A percentile compares a stretch with the other conserved stretches of the same genome.
Conservation (phyloP, 2,329 filamentous ascomycete species). For the Sporothrix globosa region DNA sequence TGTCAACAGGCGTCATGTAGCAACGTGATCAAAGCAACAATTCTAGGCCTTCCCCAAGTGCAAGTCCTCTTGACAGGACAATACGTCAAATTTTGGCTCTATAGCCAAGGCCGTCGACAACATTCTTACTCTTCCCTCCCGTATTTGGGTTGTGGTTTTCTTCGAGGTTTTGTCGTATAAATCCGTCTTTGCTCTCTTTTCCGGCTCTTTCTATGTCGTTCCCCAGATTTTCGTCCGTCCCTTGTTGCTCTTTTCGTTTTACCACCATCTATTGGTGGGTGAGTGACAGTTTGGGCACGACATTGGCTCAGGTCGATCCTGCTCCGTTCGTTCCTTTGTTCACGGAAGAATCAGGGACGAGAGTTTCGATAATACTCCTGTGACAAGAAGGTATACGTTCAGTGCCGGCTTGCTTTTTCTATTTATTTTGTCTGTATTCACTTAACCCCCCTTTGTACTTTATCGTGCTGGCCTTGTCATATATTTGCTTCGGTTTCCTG, state of each 20-base stretch:
- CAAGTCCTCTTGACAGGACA: too few relatives aligned
- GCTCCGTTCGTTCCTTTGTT: neutral
- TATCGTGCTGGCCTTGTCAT: too few relatives aligned
- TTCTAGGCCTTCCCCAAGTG: too few relatives aligned
- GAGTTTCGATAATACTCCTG: neutral
- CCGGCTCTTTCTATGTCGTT: neutral
- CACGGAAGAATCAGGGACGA: neutral
- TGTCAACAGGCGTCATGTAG: conserved; percentile 45
- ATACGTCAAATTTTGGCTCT: too few relatives aligned
- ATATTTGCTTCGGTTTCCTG: too few relatives aligned
- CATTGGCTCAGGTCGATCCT: neutral
- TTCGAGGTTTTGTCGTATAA: neutral
- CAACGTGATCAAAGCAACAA: neutral
- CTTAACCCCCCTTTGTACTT: neutral
- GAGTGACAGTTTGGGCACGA: neutral
- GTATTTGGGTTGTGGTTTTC: neutral
- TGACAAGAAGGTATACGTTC: neutral
- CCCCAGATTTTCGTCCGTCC: neutral
- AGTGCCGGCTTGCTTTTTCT: neutral
- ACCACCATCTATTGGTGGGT: neutral
- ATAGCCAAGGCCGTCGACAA: too few relatives aligned
- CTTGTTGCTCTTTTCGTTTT: neutral
- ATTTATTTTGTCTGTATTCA: neutral
- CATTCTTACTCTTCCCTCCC: neutral
- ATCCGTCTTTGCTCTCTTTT: neutral